Evolutionary conservation across 2,329 filamentous ascomycete species (phyloP).

Genomic region (Aspergillus cejpii): DNA sequence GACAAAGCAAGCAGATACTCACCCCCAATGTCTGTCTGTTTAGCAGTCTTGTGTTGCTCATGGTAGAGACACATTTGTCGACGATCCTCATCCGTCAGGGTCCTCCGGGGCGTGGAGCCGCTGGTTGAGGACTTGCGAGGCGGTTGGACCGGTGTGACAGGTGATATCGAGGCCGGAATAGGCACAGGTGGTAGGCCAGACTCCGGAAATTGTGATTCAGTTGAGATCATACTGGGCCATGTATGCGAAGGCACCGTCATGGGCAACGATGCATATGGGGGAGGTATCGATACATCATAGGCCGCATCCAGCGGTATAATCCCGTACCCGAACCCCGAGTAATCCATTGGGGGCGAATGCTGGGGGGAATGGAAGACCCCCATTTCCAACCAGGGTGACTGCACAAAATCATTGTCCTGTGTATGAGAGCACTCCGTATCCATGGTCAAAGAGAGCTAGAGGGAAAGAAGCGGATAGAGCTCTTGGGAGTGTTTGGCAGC

Average conservation of each 20-base stretch:
- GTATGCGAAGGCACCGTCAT: conserved; percentile 61
- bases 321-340: conserved; percentile 57
- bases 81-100: conserved; percentile 83
- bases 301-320: conserved; percentile 54
- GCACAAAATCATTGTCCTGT: conserved; percentile 41
- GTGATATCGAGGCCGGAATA: conserved; percentile 48
- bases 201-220: conserved; percentile 59
- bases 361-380: conserved; percentile 47
- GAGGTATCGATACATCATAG: conserved; percentile 51
- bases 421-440: conserved; percentile 41
- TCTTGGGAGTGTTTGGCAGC: not conserved
- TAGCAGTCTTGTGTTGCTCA: conserved; percentile 79
- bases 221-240: conserved; percentile 79
- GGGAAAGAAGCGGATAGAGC: not conserved
- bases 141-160: conserved; percentile 40
- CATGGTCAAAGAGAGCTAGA: conserved; percentile 27
- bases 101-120: conserved; percentile 66
- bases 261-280: conserved; percentile 55
- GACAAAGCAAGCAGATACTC: conserved; percentile 29
- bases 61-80: conserved; percentile 90
- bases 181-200: conserved; percentile 54
- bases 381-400: conserved; percentile 43
- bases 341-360: conserved; percentile 65
- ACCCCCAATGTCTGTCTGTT: conserved; percentile 95
- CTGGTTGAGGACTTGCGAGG: conserved; percentile 38